A percentile compares a stretch with the other conserved stretches of the same genome.
These are phyloP conservation scores for Canavalia ensiformis DNA, from an alignment of 306 rosid species.

Conservation along the genomic window DNA sequence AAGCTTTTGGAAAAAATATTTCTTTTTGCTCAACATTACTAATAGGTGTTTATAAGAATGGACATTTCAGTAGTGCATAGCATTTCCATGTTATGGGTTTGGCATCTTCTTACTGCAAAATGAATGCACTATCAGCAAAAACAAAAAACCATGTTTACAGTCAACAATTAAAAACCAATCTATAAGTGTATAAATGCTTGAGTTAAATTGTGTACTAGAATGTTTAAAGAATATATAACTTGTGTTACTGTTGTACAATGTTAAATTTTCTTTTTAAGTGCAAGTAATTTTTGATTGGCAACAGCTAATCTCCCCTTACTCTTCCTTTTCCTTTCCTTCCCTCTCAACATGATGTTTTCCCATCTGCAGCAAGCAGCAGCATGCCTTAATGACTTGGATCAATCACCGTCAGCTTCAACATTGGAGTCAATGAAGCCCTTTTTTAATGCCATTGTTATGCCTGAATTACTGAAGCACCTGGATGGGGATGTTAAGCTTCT, in stretches of 20 bases:
- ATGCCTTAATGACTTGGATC: constrained; percentile 87
- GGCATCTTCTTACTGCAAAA: constrained; percentile 15
- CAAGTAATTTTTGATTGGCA: constrained; percentile 38
- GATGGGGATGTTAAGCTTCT: constrained; percentile 89
- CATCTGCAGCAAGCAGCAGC: constrained; percentile 84
- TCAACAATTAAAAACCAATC: constrained; percentile 28
- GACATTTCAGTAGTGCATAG: constrained; percentile 24
- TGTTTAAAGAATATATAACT: constrained; percentile 16
- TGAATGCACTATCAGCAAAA: neutral
- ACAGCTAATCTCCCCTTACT: constrained; percentile 19
- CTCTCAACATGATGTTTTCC: constrained; percentile 39
- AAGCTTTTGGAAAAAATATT: neutral
- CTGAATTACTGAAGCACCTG: constrained; percentile 91
- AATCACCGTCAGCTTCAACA: constrained; percentile 79
- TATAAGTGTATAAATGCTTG: constrained; percentile 43
- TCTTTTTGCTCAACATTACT: constrained; percentile 22
- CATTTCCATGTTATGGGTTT: constrained; percentile 23
- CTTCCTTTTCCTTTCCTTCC: neutral
- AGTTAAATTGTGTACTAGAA: constrained; percentile 29
- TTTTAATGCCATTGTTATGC: constrained; percentile 79
- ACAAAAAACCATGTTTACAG: constrained; percentile 5
- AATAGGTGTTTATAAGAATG: neutral
- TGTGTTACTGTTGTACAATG: neutral
- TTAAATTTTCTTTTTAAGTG: constrained; percentile 31
- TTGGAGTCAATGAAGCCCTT: constrained; percentile 89